phyloP scores from a whole-genome alignment of 106 monocot species.

The Acorus calamus region DNA sequence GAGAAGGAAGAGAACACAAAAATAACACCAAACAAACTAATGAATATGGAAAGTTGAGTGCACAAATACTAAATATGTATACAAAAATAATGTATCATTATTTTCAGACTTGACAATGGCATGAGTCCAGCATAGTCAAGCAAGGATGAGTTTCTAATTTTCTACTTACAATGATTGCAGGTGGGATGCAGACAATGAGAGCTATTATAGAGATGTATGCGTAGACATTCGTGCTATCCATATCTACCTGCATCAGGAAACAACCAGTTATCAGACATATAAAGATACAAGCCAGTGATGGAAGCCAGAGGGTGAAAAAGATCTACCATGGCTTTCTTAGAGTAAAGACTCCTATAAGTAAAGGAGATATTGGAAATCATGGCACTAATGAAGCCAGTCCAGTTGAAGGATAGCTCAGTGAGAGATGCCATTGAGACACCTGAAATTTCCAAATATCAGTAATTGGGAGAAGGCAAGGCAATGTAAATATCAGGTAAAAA shows the following conservation, averaged over 20 bases:
- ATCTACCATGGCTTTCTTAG: conserved; percentile 96
- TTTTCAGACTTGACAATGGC: too few relatives aligned
- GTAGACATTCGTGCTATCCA: conserved; percentile 99
- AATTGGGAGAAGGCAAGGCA: too few relatives aligned
- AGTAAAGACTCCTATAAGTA: conserved; percentile 97
- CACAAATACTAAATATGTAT: too few relatives aligned
- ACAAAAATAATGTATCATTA: too few relatives aligned
- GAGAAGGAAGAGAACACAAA: too few relatives aligned
- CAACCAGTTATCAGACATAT: conserved; percentile 6
- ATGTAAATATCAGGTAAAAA: too few relatives aligned
- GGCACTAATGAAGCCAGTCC: conserved; percentile 93
- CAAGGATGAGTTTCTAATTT: not conserved
- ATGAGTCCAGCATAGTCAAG: too few relatives aligned
- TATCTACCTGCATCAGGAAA: conserved; percentile 50
- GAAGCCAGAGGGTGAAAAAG: conserved; percentile 1
- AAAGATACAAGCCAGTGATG: not conserved
- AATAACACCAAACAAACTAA: too few relatives aligned
- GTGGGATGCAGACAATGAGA: conserved; percentile 83
- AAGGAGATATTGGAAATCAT: conserved; percentile 99
- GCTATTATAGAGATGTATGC: conserved; percentile 97
- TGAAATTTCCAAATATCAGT: conserved; percentile 11
- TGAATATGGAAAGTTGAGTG: too few relatives aligned
- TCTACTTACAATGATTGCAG: conserved; percentile 79
- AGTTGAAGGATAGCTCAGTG: conserved; percentile 97
- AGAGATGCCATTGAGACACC: conserved; percentile 98